Conservation (phyloP, 139 green algal genomes). For the Parachlorella kessleri region DNA sequence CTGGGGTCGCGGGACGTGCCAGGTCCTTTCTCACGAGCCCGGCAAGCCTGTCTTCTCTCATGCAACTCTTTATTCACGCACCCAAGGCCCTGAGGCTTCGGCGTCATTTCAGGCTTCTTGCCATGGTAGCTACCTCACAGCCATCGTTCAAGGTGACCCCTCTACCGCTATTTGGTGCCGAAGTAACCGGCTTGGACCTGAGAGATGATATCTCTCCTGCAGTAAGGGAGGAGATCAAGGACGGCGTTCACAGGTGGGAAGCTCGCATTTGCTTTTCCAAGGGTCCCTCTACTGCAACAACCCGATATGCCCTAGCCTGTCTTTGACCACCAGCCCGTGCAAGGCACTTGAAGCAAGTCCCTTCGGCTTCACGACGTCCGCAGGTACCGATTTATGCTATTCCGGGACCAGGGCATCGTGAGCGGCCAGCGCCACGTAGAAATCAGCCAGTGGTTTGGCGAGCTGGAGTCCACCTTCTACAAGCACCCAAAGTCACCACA, state of each 20-base stretch:
- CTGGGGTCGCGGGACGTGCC: too few species aligned
- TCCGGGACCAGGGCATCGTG: constrained; percentile 49
- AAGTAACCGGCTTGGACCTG: constrained; percentile 27
- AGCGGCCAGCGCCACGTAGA: constrained; percentile 48
- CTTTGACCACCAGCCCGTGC: neutral
- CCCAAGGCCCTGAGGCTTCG: too few species aligned
- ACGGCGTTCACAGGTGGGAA: constrained; percentile 26
- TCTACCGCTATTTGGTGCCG: constrained; percentile 10
- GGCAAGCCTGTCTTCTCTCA: too few species aligned
- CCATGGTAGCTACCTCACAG: too few species aligned
- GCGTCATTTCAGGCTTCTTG: too few species aligned
- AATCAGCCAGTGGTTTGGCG: constrained; percentile 55
- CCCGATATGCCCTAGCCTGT: neutral
- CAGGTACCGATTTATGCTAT: constrained; percentile 52
- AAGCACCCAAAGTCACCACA: constrained; percentile 53
- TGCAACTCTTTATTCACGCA: too few species aligned
- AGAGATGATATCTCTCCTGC: constrained; percentile 1
- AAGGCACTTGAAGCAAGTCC: too few species aligned
- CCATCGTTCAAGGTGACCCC: neutral
- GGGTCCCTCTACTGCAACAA: neutral
- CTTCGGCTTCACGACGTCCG: too few species aligned
- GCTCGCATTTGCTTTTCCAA: neutral
- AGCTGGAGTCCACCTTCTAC: constrained; percentile 51
- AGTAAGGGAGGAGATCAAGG: constrained; percentile 8
- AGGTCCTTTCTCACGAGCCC: too few species aligned